A percentile compares a stretch with the other conserved stretches of the same genome.
Conservation (phyloP, 768 basidiomycete species). For the Coprinellus micaceus region DNA sequence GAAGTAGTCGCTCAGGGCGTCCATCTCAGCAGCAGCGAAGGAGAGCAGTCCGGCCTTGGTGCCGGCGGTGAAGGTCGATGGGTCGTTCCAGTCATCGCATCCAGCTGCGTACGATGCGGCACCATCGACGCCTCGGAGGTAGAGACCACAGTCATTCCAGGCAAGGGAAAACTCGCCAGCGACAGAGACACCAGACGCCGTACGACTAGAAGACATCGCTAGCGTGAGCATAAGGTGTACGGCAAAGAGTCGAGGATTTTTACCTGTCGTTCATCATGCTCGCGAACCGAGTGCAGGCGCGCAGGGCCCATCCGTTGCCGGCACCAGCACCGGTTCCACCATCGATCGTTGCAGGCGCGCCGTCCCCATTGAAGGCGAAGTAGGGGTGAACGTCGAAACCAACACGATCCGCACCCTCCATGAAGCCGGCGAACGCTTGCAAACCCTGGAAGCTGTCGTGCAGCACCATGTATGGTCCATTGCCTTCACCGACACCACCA, state of each 20-base stretch:
- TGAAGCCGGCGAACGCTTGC: slow-evolving; percentile 28
- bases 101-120: slow-evolving; percentile 27
- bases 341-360: slow-evolving; percentile 34
- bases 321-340: slow-evolving; percentile 33
- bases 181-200: slow-evolving; percentile 63
- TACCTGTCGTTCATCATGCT: slow-evolving; percentile 50
- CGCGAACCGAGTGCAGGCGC: slow-evolving; percentile 61
- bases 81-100: slow-evolving; percentile 44
- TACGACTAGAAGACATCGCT: slow-evolving; percentile 32
- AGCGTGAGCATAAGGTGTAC: slow-evolving; percentile 11
- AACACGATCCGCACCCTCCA: slow-evolving; percentile 39
- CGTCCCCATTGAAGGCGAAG: slow-evolving; percentile 44
- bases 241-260: slow-evolving; percentile 23
- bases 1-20: slow-evolving; percentile 39
- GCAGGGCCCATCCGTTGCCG: slow-evolving; percentile 44
- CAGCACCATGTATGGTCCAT: slow-evolving; percentile 51
- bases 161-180: slow-evolving; percentile 80
- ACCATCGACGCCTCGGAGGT: slow-evolving; percentile 25
- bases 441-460: slow-evolving; percentile 48
- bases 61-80: slow-evolving; percentile 46
- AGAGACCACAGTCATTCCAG: slow-evolving; percentile 57
- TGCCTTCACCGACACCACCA: slow-evolving; percentile 70
- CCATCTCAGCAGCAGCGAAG: slow-evolving; percentile 57
- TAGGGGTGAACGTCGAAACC: slow-evolving; percentile 40
- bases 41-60: slow-evolving; percentile 39